Conservation (phyloP, 1,284 basidiomycete species). For the Fomes fomentarius region DNA sequence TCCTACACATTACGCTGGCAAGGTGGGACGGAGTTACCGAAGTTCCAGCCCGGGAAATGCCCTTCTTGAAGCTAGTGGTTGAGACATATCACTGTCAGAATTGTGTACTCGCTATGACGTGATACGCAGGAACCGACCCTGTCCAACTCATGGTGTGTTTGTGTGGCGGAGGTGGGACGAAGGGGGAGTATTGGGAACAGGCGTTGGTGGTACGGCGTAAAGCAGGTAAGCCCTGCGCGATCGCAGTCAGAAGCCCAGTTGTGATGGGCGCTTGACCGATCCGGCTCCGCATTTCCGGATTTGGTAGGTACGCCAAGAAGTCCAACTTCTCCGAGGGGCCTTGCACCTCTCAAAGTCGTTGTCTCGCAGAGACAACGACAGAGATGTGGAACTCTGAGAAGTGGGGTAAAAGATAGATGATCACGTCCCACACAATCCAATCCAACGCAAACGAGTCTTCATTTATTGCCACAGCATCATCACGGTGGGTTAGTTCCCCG, state of each 20-base stretch:
- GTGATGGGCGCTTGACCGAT: conserved; percentile 4
- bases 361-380: too few relatives aligned
- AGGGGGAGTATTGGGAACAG: conserved; percentile 13
- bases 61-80: conserved; percentile 22
- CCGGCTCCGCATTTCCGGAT: not conserved
- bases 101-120: not conserved
- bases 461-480: too few relatives aligned
- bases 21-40: conserved; percentile 11
- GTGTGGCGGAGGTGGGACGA: not conserved
- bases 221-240: not conserved
- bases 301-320: too few relatives aligned
- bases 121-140: conserved; percentile 7
- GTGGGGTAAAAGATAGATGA: too few relatives aligned
- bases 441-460: too few relatives aligned
- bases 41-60: conserved; percentile 24
- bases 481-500: too few relatives aligned
- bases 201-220: conserved; percentile 8
- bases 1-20: not conserved
- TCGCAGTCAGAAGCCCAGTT: conserved; percentile 5
- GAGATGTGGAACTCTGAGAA: too few relatives aligned
- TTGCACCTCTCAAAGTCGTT: too few relatives aligned
- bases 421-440: too few relatives aligned
- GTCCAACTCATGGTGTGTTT: conserved; percentile 21
- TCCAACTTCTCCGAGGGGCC: too few relatives aligned
- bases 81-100: not conserved